phyloP scores from a whole-genome alignment of 192 early-diverging fungal species.

The Powellomyces hirtus region DNA sequence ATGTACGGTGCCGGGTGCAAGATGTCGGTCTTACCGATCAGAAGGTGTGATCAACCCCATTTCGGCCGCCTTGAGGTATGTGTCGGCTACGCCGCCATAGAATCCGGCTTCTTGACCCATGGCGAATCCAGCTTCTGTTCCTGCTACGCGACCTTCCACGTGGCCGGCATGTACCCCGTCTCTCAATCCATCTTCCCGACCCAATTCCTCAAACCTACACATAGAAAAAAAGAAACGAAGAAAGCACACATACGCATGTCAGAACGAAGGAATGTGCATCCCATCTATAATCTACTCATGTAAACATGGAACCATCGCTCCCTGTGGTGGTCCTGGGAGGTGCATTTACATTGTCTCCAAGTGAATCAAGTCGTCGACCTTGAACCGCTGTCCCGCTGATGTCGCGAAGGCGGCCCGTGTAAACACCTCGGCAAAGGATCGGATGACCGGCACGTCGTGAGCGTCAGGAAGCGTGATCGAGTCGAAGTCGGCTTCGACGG shows the following conservation, averaged over 20 bases:
- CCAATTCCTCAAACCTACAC: constrained; percentile 31
- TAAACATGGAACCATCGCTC: too few species aligned
- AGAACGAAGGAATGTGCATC: too few species aligned
- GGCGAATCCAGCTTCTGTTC: constrained; percentile 14
- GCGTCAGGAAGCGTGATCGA: too few species aligned
- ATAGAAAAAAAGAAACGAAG: not conserved
- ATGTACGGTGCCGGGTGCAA: not conserved
- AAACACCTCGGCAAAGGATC: constrained; percentile 32
- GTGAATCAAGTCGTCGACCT: constrained; percentile 29
- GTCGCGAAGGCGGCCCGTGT: not conserved
- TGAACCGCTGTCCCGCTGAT: constrained; percentile 3
- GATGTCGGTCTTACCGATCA: constrained; percentile 8
- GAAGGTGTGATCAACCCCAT: constrained; percentile 5
- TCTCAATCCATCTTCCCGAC: constrained; percentile 30
- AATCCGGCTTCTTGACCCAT: constrained; percentile 27
- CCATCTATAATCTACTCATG: too few species aligned
- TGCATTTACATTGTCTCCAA: constrained; percentile 34
- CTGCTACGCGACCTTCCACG: constrained; percentile 18
- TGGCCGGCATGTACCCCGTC: constrained; percentile 23
- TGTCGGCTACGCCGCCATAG: constrained; percentile 23
- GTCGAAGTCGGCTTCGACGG: too few species aligned
- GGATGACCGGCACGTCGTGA: constrained; percentile 30
- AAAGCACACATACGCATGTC: too few species aligned
- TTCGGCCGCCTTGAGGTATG: constrained; percentile 9
- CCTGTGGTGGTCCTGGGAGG: too few species aligned